Evolutionary conservation across 345 rosid species (phyloP).

Genomic region (Camelina sativa): DNA sequence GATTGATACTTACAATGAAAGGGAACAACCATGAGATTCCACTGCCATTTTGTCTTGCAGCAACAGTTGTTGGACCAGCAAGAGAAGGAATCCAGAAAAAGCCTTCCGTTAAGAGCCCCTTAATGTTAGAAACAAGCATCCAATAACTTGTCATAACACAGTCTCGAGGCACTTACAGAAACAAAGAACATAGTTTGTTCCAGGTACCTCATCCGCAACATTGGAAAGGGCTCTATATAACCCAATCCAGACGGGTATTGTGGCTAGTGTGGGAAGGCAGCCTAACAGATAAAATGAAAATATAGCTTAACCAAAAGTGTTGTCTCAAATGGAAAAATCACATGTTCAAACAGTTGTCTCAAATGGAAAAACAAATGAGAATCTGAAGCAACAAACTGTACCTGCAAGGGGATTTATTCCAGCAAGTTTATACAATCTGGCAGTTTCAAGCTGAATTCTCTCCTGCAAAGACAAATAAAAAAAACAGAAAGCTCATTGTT

Average conservation of each 20-base stretch:
- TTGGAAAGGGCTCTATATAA: slow-evolving; percentile 97
- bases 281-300: slow-evolving; percentile 50
- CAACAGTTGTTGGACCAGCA: slow-evolving; percentile 91
- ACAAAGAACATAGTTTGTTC: not conserved
- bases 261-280: slow-evolving; percentile 93
- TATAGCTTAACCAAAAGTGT: too few relatives aligned
- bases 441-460: slow-evolving; percentile 90
- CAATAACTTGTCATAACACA: slow-evolving; percentile 29
- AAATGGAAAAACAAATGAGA: slow-evolving; percentile 1
- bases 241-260: slow-evolving; percentile 98
- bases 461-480: slow-evolving; percentile 59
- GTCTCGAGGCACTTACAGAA: not conserved
- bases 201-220: slow-evolving; percentile 86
- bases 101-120: slow-evolving; percentile 98
- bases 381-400: slow-evolving; percentile 29
- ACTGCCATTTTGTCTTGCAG: slow-evolving; percentile 82
- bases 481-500: slow-evolving; percentile 6
- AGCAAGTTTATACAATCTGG: slow-evolving; percentile 89
- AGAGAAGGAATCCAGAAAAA: slow-evolving; percentile 99
- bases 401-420: slow-evolving; percentile 96
- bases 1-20: slow-evolving; percentile 62
- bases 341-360: not conserved
- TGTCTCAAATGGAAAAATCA: too few relatives aligned
- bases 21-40: slow-evolving; percentile 97
- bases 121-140: slow-evolving; percentile 30